These are phyloP conservation scores for Cnidoscolus chayamansa DNA, from an alignment of 441 rosid species.

Conservation along the genomic window DNA sequence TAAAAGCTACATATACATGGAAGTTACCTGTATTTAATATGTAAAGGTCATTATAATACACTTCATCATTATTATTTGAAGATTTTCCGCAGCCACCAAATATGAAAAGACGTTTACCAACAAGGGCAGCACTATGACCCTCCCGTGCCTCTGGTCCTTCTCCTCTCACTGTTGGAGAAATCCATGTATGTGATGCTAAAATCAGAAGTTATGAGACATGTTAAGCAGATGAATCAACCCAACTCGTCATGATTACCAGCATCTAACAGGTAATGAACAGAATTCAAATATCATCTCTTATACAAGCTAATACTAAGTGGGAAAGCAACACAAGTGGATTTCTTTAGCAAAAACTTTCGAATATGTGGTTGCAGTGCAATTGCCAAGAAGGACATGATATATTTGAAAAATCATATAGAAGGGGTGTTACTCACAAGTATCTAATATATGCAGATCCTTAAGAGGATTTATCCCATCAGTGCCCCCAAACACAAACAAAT, in stretches of 20 bases:
- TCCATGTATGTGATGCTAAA: constrained; percentile 86
- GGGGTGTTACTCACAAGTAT: constrained; percentile 59
- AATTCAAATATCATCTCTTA: neutral
- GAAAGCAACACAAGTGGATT: neutral
- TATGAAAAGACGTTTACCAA: constrained; percentile 81
- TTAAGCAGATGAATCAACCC: constrained; percentile 1
- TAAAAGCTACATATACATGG: neutral
- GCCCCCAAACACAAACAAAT: constrained; percentile 81
- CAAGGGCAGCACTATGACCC: constrained; percentile 90
- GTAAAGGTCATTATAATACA: constrained; percentile 85
- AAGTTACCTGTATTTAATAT: constrained; percentile 72
- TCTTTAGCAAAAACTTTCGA: neutral
- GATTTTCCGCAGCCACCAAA: constrained; percentile 96
- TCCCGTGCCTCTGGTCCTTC: constrained; percentile 92
- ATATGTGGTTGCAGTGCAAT: too few species aligned
- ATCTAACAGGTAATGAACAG: neutral
- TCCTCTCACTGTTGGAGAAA: constrained; percentile 77
- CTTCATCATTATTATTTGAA: constrained; percentile 50
- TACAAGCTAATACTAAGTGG: neutral
- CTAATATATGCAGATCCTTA: constrained; percentile 72
- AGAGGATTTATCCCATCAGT: constrained; percentile 86
- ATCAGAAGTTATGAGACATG: constrained; percentile 7
- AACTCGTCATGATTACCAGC: constrained; percentile 2
- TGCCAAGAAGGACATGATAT: neutral
- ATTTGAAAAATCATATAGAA: constrained; percentile 2